Conservation (phyloP, 257 asterid species). For the Agastache rugosa region DNA sequence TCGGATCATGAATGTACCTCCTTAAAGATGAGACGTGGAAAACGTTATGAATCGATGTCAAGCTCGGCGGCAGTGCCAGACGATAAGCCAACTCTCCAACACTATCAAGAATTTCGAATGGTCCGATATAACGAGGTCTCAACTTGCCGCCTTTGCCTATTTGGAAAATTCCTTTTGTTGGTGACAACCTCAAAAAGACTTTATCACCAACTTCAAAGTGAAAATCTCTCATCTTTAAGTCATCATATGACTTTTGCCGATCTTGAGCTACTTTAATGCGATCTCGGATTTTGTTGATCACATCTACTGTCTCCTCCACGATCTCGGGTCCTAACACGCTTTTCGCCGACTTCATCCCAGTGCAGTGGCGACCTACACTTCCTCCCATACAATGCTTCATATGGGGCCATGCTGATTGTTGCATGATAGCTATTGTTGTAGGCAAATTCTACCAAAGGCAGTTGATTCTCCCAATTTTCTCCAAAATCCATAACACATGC, state of each 20-base stretch:
- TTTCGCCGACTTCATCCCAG: not conserved
- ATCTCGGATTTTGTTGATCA: not conserved
- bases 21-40: not conserved
- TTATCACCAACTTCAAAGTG: not conserved
- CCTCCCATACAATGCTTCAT: no score
- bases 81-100: not conserved
- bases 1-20: not conserved
- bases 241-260: not conserved
- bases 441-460: not conserved
- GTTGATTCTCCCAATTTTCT: not conserved
- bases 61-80: not conserved
- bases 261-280: not conserved
- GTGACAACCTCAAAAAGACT: not conserved
- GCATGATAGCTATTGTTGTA: not conserved
- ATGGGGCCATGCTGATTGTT: no score
- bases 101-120: not conserved
- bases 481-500: not conserved
- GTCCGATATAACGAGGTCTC: not conserved
- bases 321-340: not conserved
- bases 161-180: not conserved
- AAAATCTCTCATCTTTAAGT: no score
- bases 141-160: not conserved
- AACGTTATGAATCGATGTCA: no score
- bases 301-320: not conserved
- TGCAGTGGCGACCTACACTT: not conserved